Evolutionary conservation across 2,329 filamentous ascomycete species (phyloP).

Genomic region (Diaporthe velutina): DNA sequence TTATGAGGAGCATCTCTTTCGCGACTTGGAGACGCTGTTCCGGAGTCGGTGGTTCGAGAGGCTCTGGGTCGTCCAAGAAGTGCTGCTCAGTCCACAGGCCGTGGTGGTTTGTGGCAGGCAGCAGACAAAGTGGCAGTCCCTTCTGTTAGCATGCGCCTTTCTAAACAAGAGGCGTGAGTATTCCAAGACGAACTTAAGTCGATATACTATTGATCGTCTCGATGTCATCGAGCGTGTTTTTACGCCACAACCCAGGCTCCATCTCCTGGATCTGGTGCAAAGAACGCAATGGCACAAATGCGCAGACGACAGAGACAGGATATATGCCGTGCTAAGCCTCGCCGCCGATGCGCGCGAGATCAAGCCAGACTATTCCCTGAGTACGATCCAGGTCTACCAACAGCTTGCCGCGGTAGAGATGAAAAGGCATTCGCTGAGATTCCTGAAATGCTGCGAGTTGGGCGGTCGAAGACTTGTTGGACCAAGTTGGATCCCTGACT

Average conservation of each 20-base stretch:
- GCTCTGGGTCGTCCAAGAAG: not conserved
- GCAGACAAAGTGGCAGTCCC: not conserved
- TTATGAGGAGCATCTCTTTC: not conserved
- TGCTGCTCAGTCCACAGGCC: not conserved
- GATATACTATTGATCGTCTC: no score
- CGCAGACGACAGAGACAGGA: not conserved
- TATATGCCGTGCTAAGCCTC: not conserved
- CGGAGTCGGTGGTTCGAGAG: conserved; percentile 4
- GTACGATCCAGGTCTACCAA: not conserved
- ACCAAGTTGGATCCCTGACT: conserved; percentile 5
- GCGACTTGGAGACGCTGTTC: not conserved
- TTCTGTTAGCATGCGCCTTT: not conserved
- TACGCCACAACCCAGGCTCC: no score
- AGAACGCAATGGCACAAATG: not conserved
- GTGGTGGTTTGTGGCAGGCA: not conserved
- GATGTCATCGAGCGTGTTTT: no score
- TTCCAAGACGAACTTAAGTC: not conserved
- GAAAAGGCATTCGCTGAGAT: not conserved
- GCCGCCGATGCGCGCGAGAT: not conserved
- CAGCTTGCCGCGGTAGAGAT: not conserved
- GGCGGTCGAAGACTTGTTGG: not conserved
- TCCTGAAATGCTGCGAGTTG: not conserved
- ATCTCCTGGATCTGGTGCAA: not conserved
- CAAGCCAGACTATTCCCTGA: not conserved
- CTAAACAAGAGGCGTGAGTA: not conserved